Evolutionary conservation across 768 basidiomycete genomes (phyloP).

Genomic region (Boletellus emodensis): DNA sequence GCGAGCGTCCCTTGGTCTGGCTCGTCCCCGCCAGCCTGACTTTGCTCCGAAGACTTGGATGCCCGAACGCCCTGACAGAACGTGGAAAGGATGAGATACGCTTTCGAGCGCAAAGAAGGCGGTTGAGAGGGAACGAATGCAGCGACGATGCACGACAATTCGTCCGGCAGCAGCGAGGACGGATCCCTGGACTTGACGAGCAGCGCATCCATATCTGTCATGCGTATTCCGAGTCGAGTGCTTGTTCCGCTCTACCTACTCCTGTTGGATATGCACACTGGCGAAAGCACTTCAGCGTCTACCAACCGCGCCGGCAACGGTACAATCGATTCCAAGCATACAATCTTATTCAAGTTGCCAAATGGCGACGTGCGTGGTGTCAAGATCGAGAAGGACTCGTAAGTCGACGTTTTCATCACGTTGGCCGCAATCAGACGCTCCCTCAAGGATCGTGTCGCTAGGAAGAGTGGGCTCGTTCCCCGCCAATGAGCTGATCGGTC

Average conservation of each 20-base stretch:
- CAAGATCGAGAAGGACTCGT: slow-evolving; percentile 72
- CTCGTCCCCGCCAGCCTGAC: slow-evolving; percentile 34
- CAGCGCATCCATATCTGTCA: slow-evolving; percentile 24
- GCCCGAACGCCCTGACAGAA: slow-evolving; percentile 59
- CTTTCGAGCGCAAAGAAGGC: slow-evolving; percentile 53
- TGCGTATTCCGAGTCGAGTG: no score
- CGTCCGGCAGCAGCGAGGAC: slow-evolving; percentile 45
- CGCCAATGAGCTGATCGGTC: slow-evolving; percentile 70
- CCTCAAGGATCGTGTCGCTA: slow-evolving; percentile 59
- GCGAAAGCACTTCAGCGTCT: slow-evolving; percentile 6
- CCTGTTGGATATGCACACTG: slow-evolving; percentile 13
- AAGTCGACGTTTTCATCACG: slow-evolving; percentile 27
- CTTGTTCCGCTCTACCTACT: no score
- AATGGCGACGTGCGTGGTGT: slow-evolving; percentile 74
- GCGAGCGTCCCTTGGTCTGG: slow-evolving; percentile 46
- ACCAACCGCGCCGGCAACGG: slow-evolving; percentile 11
- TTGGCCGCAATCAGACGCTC: neutral
- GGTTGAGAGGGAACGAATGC: slow-evolving; percentile 50
- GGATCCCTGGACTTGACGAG: slow-evolving; percentile 34
- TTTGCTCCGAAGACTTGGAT: slow-evolving; percentile 32
- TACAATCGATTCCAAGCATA: slow-evolving; percentile 63
- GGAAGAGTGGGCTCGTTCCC: slow-evolving; percentile 87
- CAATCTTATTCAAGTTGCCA: slow-evolving; percentile 75
- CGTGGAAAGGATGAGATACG: slow-evolving; percentile 64
- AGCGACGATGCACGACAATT: slow-evolving; percentile 47